Base-by-base conservation (phyloP, 2,329 filamentous ascomycete genomes). In the Emericellopsis atlantica region DNA sequence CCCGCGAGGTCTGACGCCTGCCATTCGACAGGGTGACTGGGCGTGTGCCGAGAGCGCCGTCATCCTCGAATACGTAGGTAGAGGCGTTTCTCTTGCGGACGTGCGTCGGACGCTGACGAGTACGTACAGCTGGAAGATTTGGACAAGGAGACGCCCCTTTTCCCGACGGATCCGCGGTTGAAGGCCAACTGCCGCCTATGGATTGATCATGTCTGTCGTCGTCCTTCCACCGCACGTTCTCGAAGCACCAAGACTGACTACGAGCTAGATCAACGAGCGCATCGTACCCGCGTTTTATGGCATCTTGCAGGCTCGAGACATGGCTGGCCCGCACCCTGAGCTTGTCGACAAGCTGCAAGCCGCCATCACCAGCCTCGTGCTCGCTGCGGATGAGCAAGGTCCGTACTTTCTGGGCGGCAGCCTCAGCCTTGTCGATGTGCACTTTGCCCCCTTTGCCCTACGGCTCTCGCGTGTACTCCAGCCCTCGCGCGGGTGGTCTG, bases 31-130 rank as follows among this genome's bases (percentile, higher is more conserved):
- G 56, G 83, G 81, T 10, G 76, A 85, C 46, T 94, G 85, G 84
- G 79, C 80, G 0, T 87, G 81, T 51, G 81, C 87, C 52, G 87
- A 93, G 55, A 90, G 83, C 51, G 76, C 76, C 2, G 81, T 93
- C 4, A 72, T 94, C 50, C 71, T 94, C 56, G 87, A 94, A 80
- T 93, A 93, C 59, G 79, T 84, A 62, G 48, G 72, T 55, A 32
- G 32, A 9, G 32, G 32, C 4, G 7, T 15, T 12, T 35, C 6
- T 11, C n/a, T 12, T 9, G 32, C n/a, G 32, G 12, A 29, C 26
- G 26, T 7, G 12, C 12, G 26, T 9, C 26, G 4, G 9, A 35
- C 34, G 39, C 36, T 46, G 21, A 44, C 10, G 2, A 14, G 15
- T 32, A 3, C 24, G 10, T 14, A 11, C 32, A 82, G 76, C 71